These are phyloP conservation scores for Amborella trichopoda DNA, from an alignment of 164 flowering plant genomes.

Conservation along the genomic window DNA sequence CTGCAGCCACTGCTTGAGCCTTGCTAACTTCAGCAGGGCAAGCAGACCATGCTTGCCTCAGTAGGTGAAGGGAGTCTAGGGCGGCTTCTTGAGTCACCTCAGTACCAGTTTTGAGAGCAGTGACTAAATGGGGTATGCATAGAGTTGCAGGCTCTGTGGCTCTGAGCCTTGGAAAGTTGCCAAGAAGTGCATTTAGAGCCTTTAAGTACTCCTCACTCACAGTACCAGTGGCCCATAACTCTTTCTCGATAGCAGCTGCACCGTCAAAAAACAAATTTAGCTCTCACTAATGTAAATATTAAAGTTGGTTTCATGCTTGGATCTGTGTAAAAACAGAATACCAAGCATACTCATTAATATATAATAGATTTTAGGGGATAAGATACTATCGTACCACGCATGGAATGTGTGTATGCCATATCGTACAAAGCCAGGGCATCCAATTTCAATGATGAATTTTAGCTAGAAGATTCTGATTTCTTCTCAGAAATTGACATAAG, in stretches of 20 bases:
- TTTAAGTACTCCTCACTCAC: conserved; percentile 86
- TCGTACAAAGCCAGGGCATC: too few species aligned
- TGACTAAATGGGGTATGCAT: conserved; percentile 84
- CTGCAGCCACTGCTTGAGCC: conserved; percentile 92
- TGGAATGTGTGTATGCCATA: too few species aligned
- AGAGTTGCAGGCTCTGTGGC: conserved; percentile 98
- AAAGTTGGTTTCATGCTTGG: too few species aligned
- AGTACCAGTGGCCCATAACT: conserved; percentile 81
- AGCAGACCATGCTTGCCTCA: conserved; percentile 98
- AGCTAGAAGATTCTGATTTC: too few species aligned
- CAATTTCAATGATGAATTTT: too few species aligned
- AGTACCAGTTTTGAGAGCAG: conserved; percentile 74
- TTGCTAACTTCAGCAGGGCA: conserved; percentile 93
- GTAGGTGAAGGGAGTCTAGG: conserved; percentile 75
- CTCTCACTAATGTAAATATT: too few species aligned
- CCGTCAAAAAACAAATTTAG: too few species aligned
- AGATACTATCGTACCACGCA: too few species aligned
- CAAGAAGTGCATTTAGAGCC: conserved; percentile 70
- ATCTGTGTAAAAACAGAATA: too few species aligned
- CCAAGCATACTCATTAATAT: too few species aligned
- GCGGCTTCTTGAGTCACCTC: conserved; percentile 98
- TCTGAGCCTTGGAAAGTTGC: conserved; percentile 90
- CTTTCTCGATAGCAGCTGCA: conserved; percentile 95
- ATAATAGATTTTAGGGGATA: too few species aligned
- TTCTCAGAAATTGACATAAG: too few species aligned